Evolutionary conservation across 495 filamentous ascomycete genomes (phyloP), one percentile per base, ranked within the genome.

Genomic region (Evansstolkia leycettana): DNA sequence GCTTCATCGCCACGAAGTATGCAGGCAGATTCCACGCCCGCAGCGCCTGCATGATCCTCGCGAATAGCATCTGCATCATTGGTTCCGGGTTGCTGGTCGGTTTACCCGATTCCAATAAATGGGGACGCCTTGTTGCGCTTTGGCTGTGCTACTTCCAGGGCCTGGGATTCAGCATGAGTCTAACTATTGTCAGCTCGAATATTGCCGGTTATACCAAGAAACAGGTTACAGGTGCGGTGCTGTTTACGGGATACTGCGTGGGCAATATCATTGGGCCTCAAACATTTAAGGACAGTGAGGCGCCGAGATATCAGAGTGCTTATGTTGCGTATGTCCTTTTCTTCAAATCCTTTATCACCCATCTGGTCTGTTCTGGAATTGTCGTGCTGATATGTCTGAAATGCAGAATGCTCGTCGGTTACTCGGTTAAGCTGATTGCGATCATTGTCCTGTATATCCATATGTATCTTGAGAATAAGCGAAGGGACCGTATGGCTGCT

Each of bases 141-240:
- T 61, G 57, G 57, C 41, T 61, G 43, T 54, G 56, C 46, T 36
- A 54, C 41, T 16, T 17, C 17, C 24, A 12, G 13, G 3, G 13
- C 13, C 11, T n/a, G 3, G 3, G 4, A 29, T 5, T n/a, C 27
- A n/a, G 13, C 13, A 29, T 5, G 5, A n/a, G 12, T 29, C 57
- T 78, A 6, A 62, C 58, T 1, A 51, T 76, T 3, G 64, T 65
- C 19, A 62, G 61, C 0, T 70, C 65, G 14, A 78, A 80, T 35
- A 61, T 76, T 5, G 70, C 72, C 4, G 75, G 75, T 11, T 78
- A 77, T 52, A 79, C 76, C 4, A 81, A 79, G 48, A 74, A 75
- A 11, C 53, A 61, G 8, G 48, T 60, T 2, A 60, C 65, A 16
- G 62, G 58, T 25, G 54, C 58, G 11, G 36, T 62, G 36, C 60